Conservation (phyloP, 2,329 filamentous ascomycete species). For the Colletotrichum kahawae region DNA sequence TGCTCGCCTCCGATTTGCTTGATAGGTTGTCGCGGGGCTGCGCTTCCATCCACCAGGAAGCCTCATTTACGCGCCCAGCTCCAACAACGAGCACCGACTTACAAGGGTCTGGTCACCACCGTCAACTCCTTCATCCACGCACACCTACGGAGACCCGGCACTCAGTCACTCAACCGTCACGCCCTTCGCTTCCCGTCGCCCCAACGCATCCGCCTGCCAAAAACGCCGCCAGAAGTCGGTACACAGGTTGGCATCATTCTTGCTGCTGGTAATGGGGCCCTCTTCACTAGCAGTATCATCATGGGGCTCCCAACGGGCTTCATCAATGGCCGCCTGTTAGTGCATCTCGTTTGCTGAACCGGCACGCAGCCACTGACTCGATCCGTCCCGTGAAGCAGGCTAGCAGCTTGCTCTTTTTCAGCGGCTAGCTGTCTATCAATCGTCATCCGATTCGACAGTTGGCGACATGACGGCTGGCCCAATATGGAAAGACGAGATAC, state of each 20-base stretch:
- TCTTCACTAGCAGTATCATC: neutral
- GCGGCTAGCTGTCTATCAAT: neutral
- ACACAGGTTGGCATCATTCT: conserved; percentile 8
- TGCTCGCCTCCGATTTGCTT: conserved; percentile 53
- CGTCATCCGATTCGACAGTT: conserved; percentile 4
- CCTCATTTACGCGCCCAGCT: conserved; percentile 57
- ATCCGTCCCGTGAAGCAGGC: conserved; percentile 6
- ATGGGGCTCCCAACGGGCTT: neutral
- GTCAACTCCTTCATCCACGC: conserved; percentile 15
- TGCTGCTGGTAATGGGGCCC: neutral
- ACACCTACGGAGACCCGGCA: conserved; percentile 12
- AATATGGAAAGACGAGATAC: neutral
- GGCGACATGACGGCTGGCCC: neutral
- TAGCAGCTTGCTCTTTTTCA: neutral
- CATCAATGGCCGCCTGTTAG: neutral
- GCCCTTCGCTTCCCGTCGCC: conserved; percentile 37
- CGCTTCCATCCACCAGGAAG: conserved; percentile 50
- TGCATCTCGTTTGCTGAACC: neutral
- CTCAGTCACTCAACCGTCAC: neutral
- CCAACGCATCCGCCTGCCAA: conserved; percentile 29
- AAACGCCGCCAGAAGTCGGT: neutral
- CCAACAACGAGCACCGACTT: conserved; percentile 28
- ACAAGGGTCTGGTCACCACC: conserved; percentile 41
- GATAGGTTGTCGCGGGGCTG: conserved; percentile 43
- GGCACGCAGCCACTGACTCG: conserved; percentile 6